Percentiles rank a stretch among this genome's conserved stretches.
These are phyloP conservation scores for Tilletia horrida DNA, from an alignment of 1,284 basidiomycete genomes.

Conservation along the genomic window DNA sequence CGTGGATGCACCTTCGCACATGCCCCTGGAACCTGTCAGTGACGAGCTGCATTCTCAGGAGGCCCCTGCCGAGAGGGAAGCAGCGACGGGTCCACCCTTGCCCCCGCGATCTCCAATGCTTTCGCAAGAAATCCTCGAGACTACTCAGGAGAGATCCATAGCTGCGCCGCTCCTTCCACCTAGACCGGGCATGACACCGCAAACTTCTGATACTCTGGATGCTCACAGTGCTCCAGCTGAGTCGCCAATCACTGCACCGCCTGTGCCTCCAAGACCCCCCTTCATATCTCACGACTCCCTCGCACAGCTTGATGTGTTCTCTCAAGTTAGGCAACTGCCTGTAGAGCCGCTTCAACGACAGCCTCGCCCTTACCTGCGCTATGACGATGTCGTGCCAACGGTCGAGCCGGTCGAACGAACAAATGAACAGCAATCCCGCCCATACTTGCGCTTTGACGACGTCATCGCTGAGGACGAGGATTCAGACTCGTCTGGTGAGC, in stretches of 20 bases:
- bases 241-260: background rate
- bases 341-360: background rate
- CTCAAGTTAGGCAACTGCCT: background rate
- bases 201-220: background rate
- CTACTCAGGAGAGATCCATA: too few species aligned
- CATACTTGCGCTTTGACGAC: constrained; percentile 4
- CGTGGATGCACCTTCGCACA: too few species aligned
- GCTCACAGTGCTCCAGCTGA: background rate
- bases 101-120: background rate
- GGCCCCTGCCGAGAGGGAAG: background rate
- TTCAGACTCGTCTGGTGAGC: constrained; percentile 9
- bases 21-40: too few species aligned
- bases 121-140: too few species aligned
- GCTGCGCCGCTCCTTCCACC: too few species aligned
- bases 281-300: background rate
- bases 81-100: too few species aligned
- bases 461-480: background rate
- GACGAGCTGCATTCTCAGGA: background rate
- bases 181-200: too few species aligned
- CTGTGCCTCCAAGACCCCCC: background rate
- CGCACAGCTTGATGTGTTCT: background rate
- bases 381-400: background rate
- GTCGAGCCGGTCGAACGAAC: background rate
- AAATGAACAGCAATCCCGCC: background rate
- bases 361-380: constrained; percentile 2